phyloP scores from a whole-genome alignment of 2,329 filamentous ascomycete genomes.

The Colletotrichum cordylinicola region DNA sequence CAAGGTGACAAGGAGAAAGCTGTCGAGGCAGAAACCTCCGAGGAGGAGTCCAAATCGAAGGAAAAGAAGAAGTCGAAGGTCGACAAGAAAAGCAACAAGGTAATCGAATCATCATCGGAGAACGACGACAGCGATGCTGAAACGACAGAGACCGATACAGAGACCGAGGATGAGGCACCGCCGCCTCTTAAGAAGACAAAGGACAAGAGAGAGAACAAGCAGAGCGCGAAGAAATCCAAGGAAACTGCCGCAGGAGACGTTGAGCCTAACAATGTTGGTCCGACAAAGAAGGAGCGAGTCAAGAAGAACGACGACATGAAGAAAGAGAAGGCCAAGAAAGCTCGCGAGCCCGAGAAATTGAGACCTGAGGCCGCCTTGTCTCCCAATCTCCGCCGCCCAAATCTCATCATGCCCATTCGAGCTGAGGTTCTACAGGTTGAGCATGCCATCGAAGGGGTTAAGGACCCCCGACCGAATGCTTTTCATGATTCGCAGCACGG shows the following conservation, averaged over 20 bases:
- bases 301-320: not conserved
- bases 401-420: constrained; percentile 53
- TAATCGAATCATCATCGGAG: constrained; percentile 6
- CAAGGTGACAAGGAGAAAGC: not conserved
- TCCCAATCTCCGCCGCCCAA: constrained; percentile 41
- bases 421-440: constrained; percentile 60
- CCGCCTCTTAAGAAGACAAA: constrained; percentile 20
- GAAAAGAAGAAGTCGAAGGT: constrained; percentile 9
- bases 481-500: constrained; percentile 61
- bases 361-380: constrained; percentile 26
- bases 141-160: constrained; percentile 25
- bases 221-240: constrained; percentile 17
- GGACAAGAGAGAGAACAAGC: constrained; percentile 9
- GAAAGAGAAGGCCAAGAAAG: constrained; percentile 19
- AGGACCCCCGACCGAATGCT: constrained; percentile 64
- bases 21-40: constrained; percentile 8
- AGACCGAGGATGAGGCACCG: constrained; percentile 21
- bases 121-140: constrained; percentile 26
- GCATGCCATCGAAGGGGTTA: constrained; percentile 55
- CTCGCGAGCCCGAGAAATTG: constrained; percentile 25
- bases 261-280: constrained; percentile 9
- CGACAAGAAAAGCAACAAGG: constrained; percentile 23
- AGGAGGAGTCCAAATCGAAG: not conserved
- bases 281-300: not conserved
- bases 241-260: not conserved